Conservation (phyloP, 352 stramenopile species). For the Thalassiosira oceanica region DNA sequence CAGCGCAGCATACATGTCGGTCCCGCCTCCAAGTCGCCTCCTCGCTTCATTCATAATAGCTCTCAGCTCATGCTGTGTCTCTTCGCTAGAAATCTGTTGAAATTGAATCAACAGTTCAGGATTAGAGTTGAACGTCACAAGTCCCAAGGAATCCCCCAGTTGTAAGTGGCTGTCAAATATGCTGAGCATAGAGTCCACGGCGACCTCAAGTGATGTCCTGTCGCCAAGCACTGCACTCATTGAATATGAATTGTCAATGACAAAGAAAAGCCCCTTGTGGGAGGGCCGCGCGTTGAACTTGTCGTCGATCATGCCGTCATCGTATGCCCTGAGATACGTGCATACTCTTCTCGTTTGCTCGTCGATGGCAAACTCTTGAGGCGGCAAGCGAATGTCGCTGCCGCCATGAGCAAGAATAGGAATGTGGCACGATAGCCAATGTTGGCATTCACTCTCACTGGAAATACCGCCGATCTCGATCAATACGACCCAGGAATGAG, state of each 20-base stretch:
- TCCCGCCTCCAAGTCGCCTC: constrained; percentile 29
- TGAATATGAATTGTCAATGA: constrained; percentile 52
- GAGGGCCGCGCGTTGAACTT: constrained; percentile 39
- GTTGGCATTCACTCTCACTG: constrained; percentile 9
- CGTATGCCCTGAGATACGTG: constrained; percentile 56
- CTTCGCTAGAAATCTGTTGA: constrained; percentile 11
- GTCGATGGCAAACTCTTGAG: constrained; percentile 34
- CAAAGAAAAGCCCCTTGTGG: constrained; percentile 50
- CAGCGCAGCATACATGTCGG: constrained; percentile 45
- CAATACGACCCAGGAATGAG: constrained; percentile 26
- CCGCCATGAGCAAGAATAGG: constrained; percentile 41
- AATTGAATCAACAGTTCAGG: constrained; percentile 33
- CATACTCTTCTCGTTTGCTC: constrained; percentile 36
- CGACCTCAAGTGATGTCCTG: constrained; percentile 32
- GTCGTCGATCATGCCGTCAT: constrained; percentile 50
- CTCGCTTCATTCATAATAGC: constrained; percentile 19
- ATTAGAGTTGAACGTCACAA: constrained; percentile 36
- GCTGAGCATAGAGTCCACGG: constrained; percentile 37
- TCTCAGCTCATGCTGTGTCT: constrained; percentile 6
- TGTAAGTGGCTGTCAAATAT: constrained; percentile 54
- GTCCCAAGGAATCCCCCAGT: constrained; percentile 35
- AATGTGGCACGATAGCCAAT: constrained; percentile 23
- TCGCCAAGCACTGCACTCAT: constrained; percentile 32
- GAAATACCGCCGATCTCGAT: constrained; percentile 26
- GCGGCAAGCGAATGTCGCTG: constrained; percentile 23